Conservation (phyloP, 257 asterid genomes). For the Solanum virginianum region DNA sequence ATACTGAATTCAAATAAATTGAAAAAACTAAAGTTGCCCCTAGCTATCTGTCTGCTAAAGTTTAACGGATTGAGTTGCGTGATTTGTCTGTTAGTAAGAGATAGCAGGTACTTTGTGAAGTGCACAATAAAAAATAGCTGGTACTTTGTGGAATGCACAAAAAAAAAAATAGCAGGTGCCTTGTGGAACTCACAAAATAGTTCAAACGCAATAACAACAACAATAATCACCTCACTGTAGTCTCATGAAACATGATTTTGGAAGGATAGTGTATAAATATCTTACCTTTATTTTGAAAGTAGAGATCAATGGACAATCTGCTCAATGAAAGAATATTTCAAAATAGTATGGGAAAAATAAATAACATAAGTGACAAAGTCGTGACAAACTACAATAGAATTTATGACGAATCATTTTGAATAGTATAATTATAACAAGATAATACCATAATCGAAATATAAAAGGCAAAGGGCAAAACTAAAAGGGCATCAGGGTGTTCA, state of each 20-base stretch:
- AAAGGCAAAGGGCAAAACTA: background rate
- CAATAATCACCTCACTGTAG: background rate
- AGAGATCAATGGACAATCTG: background rate
- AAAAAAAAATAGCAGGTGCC: too few species aligned
- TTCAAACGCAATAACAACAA: background rate
- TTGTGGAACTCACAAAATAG: background rate
- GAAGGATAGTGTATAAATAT: background rate
- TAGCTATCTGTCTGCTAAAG: background rate
- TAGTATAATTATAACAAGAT: background rate
- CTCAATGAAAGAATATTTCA: background rate
- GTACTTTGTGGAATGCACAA: background rate
- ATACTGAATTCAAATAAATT: rapidly evolving
- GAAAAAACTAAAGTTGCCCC: background rate
- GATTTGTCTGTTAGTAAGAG: background rate
- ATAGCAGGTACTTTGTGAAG: background rate
- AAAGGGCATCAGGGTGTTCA: background rate
- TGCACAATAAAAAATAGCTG: background rate
- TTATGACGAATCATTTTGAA: background rate
- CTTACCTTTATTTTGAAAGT: background rate
- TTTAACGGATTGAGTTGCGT: background rate
- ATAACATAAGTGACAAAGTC: background rate
- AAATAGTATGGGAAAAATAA: background rate
- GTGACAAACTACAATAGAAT: background rate
- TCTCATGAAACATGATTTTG: background rate
- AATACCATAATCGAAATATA: background rate